Evolutionary conservation across 2,329 filamentous ascomycete genomes (phyloP), one percentile per base, ranked within the genome.

Genomic region (Magnaporthiopsis incrustans): DNA sequence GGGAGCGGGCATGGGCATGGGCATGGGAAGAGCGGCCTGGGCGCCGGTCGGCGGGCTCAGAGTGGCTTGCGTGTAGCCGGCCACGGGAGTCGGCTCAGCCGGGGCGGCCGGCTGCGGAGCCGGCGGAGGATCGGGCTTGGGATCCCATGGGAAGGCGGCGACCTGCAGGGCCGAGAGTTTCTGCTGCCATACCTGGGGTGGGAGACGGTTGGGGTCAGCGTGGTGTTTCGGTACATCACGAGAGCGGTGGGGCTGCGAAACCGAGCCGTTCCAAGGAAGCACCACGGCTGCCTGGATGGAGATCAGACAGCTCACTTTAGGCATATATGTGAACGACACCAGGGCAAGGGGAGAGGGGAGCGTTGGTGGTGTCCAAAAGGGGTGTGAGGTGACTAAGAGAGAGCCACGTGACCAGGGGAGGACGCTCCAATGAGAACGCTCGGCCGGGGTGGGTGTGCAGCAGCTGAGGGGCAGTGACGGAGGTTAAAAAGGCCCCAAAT

Each of bases 61-160:
- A 67, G 67, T 74, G 44, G 71, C 69, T 68, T 75, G 75, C 64
- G 73, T 72, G 69, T 74, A 77, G 67, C 64, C 68, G 60, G 69
- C 62, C 10, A 67, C 59, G 27, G 67, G 68, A 58, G 67, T 68
- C 60, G 65, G 66, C 12, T 68, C 59, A 25, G 69, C 64, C 44
- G 69, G 61, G 12, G 65, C 63, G 27, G 65, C 56, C 6, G 67
- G 63, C 63, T 33, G 65, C 56, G 44, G 64, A 33, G 60, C 44
- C 67, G 67, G 64, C 71, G 80, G 70, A 69, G 78, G 83, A 63
- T 90, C 88, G 61, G 89, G 89, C 73, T 90, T 88, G 58, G 95
- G 94, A 73, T 99, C 95, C 95, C 95, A 99, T 14, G 95, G 94
- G 74, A 98, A 97, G 65, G 85, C 81, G 66, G 95, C 95, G 67